These are phyloP conservation scores for Eragrostis curvula DNA, from an alignment of 176 grass and related monocot species.

Conservation along the genomic window DNA sequence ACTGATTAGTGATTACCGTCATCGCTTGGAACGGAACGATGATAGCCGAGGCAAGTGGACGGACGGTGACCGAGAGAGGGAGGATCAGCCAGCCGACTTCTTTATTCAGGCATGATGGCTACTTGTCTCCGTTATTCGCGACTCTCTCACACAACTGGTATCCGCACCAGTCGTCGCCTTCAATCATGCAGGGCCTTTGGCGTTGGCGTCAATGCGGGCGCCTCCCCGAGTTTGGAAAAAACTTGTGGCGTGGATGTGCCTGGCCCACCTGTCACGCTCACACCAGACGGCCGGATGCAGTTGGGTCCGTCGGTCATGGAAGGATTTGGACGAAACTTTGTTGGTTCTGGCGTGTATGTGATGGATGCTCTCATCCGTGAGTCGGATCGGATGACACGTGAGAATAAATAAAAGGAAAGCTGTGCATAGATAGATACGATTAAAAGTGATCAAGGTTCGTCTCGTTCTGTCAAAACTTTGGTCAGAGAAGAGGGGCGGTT, in stretches of 20 bases:
- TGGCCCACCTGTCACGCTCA: background rate
- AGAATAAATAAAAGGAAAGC: background rate
- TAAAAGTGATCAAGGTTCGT: background rate
- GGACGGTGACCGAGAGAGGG: background rate
- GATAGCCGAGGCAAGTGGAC: conserved; percentile 1
- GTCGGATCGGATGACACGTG: background rate
- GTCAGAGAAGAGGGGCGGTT: conserved; percentile 23
- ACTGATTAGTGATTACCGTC: background rate
- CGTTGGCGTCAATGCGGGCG: background rate
- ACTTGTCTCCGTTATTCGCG: background rate
- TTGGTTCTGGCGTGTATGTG: background rate
- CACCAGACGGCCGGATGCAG: background rate
- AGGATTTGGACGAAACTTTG: conserved; percentile 15
- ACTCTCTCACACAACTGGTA: background rate
- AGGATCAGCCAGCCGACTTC: background rate
- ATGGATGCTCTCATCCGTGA: background rate
- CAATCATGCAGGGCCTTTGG: background rate
- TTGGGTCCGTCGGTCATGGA: background rate
- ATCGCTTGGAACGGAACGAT: conserved; percentile 16
- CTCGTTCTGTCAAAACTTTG: background rate
- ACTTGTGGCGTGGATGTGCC: background rate
- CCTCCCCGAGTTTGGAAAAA: background rate
- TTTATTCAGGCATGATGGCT: background rate
- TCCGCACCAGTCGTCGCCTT: background rate
- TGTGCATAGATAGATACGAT: no score